Evolutionary conservation across 495 filamentous ascomycete genomes (phyloP).

Genomic region (Aspergillus carlsbadensis): DNA sequence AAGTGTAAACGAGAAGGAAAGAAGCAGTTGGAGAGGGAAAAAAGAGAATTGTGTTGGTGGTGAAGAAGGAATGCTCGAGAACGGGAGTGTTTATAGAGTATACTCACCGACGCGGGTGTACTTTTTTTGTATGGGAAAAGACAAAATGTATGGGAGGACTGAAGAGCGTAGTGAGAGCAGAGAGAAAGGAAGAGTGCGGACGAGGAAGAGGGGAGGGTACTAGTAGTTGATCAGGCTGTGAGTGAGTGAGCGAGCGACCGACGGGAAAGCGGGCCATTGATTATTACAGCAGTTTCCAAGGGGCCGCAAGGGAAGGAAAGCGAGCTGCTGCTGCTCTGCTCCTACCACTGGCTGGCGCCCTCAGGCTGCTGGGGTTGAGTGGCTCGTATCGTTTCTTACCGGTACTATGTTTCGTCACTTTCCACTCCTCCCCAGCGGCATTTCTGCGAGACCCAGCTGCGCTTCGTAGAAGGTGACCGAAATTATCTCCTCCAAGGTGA

Average conservation of each 20-base stretch:
- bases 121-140: conserved; percentile 54
- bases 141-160: conserved; percentile 65
- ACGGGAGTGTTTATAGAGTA: conserved; percentile 28
- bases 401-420: conserved; percentile 18
- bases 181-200: conserved; percentile 29
- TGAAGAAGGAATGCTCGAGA: conserved; percentile 27
- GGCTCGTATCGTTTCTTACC: conserved; percentile 22
- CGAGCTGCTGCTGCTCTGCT: conserved; percentile 19
- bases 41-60: conserved; percentile 31
- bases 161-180: conserved; percentile 45
- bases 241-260: conserved; percentile 36
- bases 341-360: conserved; percentile 17
- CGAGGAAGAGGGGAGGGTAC: conserved; percentile 45
- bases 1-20: conserved; percentile 18
- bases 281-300: conserved; percentile 10
- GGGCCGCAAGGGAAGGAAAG: conserved; percentile 17
- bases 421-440: conserved; percentile 6
- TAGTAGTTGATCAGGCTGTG: conserved; percentile 70
- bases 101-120: conserved; percentile 37
- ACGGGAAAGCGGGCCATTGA: conserved; percentile 29
- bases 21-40: conserved; percentile 18
- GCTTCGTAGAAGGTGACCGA: not conserved
- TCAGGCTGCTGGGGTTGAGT: conserved; percentile 21
- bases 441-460: conserved; percentile 5
- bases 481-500: not conserved